Evolutionary conservation across 2,329 filamentous ascomycete species (phyloP).

Genomic region (Pseudogymnoascus sp.): DNA sequence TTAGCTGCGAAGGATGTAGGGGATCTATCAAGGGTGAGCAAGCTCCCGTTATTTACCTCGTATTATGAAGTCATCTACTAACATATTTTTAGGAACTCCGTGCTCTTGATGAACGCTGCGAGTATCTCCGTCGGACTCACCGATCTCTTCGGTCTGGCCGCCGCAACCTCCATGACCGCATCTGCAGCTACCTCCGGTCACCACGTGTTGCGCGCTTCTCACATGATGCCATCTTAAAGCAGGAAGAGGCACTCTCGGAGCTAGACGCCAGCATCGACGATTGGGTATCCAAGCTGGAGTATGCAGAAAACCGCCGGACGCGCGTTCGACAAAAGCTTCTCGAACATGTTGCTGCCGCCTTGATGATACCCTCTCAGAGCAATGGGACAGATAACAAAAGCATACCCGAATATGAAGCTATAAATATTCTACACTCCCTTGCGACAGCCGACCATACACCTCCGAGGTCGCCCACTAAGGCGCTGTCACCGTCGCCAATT

Average conservation of each 20-base stretch:
- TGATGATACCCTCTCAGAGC: constrained; percentile 37
- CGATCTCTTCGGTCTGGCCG: constrained; percentile 66
- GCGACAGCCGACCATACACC: constrained; percentile 30
- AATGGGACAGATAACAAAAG: constrained; percentile 32
- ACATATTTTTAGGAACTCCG: constrained; percentile 51
- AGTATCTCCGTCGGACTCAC: constrained; percentile 70
- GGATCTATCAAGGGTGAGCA: constrained; percentile 50
- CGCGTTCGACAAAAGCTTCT: constrained; percentile 71
- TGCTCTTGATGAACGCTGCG: constrained; percentile 66
- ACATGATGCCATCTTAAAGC: constrained; percentile 65
- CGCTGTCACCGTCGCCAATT: constrained; percentile 21
- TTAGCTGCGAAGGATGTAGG: constrained; percentile 54
- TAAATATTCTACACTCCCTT: constrained; percentile 17
- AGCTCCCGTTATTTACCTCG: neutral
- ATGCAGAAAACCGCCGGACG: constrained; percentile 67
- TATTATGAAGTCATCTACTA: neutral
- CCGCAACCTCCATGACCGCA: constrained; percentile 66
- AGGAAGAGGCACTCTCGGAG: constrained; percentile 70
- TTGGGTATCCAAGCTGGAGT: constrained; percentile 71
- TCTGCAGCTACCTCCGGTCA: constrained; percentile 68
- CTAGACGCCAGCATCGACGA: constrained; percentile 72
- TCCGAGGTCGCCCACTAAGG: constrained; percentile 49
- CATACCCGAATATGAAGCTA: constrained; percentile 30
- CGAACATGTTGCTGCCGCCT: constrained; percentile 69
- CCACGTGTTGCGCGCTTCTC: constrained; percentile 63